Evolutionary conservation across 768 basidiomycete genomes (phyloP).

Genomic region (Tulasnella sp.): DNA sequence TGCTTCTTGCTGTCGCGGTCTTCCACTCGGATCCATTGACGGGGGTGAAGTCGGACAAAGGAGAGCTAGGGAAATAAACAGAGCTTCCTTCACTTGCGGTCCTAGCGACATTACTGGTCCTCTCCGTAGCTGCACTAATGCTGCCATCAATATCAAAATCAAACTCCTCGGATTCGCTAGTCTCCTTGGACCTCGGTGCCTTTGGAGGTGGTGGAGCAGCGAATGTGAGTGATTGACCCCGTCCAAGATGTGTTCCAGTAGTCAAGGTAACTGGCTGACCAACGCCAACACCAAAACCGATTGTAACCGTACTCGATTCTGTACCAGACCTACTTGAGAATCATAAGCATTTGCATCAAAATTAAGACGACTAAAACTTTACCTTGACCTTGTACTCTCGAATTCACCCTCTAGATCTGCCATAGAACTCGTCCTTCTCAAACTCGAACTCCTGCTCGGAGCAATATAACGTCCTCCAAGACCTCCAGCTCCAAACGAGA

Average conservation of each 20-base stretch:
- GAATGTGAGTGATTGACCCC: constrained; percentile 6
- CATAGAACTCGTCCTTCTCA: constrained; percentile 57
- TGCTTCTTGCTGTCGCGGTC: not conserved
- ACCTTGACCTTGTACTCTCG: constrained; percentile 17
- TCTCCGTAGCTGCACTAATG: not conserved
- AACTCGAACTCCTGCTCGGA: constrained; percentile 45
- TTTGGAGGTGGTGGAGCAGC: constrained; percentile 5
- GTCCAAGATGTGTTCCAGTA: constrained; percentile 13
- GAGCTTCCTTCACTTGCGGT: not conserved
- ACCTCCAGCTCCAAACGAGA: constrained; percentile 52
- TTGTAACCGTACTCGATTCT: constrained; percentile 1
- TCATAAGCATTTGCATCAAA: not conserved
- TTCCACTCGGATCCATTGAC: not conserved
- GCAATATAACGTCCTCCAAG: constrained; percentile 43
- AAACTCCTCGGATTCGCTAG: not conserved
- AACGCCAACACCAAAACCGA: constrained; percentile 12
- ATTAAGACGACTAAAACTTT: not conserved
- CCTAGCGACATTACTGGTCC: not conserved
- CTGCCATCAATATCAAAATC: not conserved
- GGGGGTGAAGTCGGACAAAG: not conserved
- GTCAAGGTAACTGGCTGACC: constrained; percentile 6
- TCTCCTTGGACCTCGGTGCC: not conserved
- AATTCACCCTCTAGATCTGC: constrained; percentile 60
- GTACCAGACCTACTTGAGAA: too few relatives aligned
- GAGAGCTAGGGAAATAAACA: not conserved